Base-by-base conservation (phyloP, 371 early-diverging fungal genomes). In the Lichtheimia ramosa region DNA sequence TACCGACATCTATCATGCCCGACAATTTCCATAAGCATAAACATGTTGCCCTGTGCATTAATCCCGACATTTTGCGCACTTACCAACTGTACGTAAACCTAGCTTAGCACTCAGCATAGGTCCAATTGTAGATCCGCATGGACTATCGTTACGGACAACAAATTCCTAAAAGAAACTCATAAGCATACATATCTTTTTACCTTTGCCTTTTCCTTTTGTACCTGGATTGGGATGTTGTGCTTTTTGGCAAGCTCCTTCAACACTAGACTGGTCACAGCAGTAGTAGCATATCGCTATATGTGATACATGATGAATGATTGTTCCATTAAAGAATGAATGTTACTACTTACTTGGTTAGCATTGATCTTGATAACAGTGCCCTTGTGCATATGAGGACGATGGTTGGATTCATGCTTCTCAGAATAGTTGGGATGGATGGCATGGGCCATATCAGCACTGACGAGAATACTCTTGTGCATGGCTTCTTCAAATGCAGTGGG, bases 381-480 rank as follows among this genome's bases (percentile, higher is more conserved):
- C 68, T 89, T 84, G 75, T 97, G 94, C 86, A 99, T 90, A 46
- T 81, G 70, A 16, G 97, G 97, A 12, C 90, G 84, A 74, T 98
- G 97, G 68, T 94, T 88, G 42, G 86, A 90, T 69, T 96, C 97
- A 66, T 96, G 92, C 77, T 86, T 90, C 21, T 92, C 92, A 51
- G 62, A 40, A 64, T 95, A 96, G 74, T 96, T 97, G 48, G 95
- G 95, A 71, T 96, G 93, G 51, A 92, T 71, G 8, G 94, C 93
- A 73, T 99, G 99, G 2, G 97, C 96, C 92, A 96, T 96, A 68
- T 96, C 96, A 5, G 94, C 92, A 53, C 92, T 92, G 56, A 98
- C 89, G 70, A 98, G 71, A 60, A 88, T 87, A 64, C 94, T 94
- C 71, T 89, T 89, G 56, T 89, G 88, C 50, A 97, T 69, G 0